Evolutionary conservation across 73 alveolate species (phyloP).

Genomic region (Tetrahymena elliotti): DNA sequence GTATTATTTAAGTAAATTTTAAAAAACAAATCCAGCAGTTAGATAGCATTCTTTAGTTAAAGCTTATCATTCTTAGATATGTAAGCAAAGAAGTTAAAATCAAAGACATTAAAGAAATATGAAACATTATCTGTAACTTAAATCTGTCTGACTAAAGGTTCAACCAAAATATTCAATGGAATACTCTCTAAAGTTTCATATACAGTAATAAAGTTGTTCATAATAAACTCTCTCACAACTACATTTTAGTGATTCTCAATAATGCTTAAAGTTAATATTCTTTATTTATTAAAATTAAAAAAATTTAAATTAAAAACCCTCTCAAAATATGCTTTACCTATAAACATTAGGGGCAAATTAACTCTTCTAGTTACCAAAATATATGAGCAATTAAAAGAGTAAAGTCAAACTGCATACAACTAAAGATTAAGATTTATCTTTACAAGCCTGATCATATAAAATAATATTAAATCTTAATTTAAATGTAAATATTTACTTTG

Average conservation of each 20-base stretch:
- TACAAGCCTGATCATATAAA: conserved; percentile 36
- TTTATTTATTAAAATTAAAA: background rate
- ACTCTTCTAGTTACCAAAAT: conserved; percentile 80
- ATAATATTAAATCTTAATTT: background rate
- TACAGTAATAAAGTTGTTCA: conserved; percentile 67
- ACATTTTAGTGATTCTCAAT: conserved; percentile 91
- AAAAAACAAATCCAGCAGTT: conserved; percentile 80
- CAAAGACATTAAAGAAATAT: conserved; percentile 84
- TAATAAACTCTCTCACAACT: conserved; percentile 75
- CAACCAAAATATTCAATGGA: conserved; percentile 91
- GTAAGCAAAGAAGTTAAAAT: conserved; percentile 81
- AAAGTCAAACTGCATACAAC: conserved; percentile 45
- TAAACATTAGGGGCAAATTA: conserved; percentile 77
- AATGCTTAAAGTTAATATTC: conserved; percentile 74
- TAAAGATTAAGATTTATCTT: conserved; percentile 58
- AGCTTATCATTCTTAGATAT: conserved; percentile 90
- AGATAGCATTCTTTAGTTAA: conserved; percentile 79
- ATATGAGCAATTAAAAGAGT: conserved; percentile 58
- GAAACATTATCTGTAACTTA: conserved; percentile 71
- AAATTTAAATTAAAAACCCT: conserved; percentile 50
- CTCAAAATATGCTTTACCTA: background rate
- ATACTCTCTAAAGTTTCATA: conserved; percentile 73
- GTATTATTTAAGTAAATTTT: conserved; percentile 76
- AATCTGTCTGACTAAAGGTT: conserved; percentile 84
- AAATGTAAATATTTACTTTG: background rate